Evolutionary conservation across 2,329 filamentous ascomycete genomes (phyloP).

Genomic region (Teratosphaeria pseudoeucalypti): DNA sequence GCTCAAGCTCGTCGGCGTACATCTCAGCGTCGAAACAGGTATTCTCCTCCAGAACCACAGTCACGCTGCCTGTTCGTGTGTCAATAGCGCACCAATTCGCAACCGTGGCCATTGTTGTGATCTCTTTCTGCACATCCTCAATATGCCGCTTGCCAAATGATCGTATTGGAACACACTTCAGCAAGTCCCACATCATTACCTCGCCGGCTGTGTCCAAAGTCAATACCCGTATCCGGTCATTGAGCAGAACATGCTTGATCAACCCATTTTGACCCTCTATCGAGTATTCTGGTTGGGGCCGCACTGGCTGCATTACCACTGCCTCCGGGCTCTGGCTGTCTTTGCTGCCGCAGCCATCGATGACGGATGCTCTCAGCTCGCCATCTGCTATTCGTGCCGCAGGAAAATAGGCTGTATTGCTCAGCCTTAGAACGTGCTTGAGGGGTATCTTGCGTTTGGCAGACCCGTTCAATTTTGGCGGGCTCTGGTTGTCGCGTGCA

Average conservation of each 20-base stretch:
- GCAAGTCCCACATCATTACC: conserved; percentile 86
- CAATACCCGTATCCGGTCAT: conserved; percentile 78
- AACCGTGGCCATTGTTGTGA: conserved; percentile 81
- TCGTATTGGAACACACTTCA: conserved; percentile 75
- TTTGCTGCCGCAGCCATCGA: conserved; percentile 55
- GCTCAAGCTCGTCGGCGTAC: conserved; percentile 78
- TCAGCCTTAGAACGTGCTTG: conserved; percentile 69
- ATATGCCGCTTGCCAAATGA: conserved; percentile 92
- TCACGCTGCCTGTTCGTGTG: conserved; percentile 81
- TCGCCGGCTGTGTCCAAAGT: conserved; percentile 93
- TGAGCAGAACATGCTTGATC: conserved; percentile 85
- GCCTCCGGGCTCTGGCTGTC: conserved; percentile 11
- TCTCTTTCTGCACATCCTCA: conserved; percentile 76
- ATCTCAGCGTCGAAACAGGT: conserved; percentile 97
- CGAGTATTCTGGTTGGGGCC: conserved; percentile 36
- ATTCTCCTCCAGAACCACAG: conserved; percentile 83
- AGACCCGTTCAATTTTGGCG: conserved; percentile 3
- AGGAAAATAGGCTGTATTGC: conserved; percentile 72
- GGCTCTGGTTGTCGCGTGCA: conserved; percentile 16
- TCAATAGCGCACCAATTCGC: conserved; percentile 96
- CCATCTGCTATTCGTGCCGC: conserved; percentile 33
- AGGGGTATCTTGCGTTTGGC: conserved; percentile 59
- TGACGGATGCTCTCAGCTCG: conserved; percentile 22
- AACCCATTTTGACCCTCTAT: conserved; percentile 93
- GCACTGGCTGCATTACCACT: conserved; percentile 27